Evolutionary conservation across 176 grass and related monocot genomes (phyloP).

Genomic region (Musa acuminata): DNA sequence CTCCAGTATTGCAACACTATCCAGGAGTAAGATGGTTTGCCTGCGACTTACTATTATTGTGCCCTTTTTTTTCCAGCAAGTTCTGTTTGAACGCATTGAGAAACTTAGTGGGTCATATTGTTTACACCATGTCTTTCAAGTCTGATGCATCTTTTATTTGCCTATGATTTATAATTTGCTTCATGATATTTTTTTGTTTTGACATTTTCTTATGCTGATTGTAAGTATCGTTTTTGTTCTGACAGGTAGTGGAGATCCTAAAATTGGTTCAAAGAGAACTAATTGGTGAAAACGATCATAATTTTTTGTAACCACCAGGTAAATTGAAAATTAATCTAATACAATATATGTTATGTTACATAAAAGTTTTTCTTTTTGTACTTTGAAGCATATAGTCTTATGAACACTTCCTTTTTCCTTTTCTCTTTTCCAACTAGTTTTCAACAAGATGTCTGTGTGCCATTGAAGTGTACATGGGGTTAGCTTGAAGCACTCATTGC

Average conservation of each 20-base stretch:
- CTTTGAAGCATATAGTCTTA: not conserved
- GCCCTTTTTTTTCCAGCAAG: not conserved
- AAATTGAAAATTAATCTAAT: not conserved
- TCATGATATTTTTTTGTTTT: not conserved
- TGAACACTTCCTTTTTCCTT: not conserved
- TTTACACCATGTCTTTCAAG: not conserved
- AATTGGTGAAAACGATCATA: slow-evolving; percentile 12
- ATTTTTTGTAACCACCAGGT: not conserved
- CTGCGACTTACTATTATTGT: not conserved
- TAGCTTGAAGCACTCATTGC: not conserved
- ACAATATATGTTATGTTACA: not conserved
- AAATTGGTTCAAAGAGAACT: slow-evolving; percentile 18
- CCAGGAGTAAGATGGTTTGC: slow-evolving; percentile 48
- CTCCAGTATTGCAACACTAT: slow-evolving; percentile 79
- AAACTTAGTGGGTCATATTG: not conserved
- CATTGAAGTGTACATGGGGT: not conserved
- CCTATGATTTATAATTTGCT: not conserved
- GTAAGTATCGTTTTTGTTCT: not conserved
- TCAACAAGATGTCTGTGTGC: not conserved
- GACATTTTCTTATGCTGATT: not conserved
- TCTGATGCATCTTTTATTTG: not conserved
- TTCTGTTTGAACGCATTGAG: not conserved
- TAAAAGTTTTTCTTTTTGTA: not conserved
- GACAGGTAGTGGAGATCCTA: slow-evolving; percentile 15
- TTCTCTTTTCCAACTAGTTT: not conserved